Percentiles rank a stretch among this genome's conserved stretches.
These are phyloP conservation scores for Trichoderma koningiopsis DNA, from an alignment of 2,329 filamentous ascomycete genomes.

Conservation along the genomic window DNA sequence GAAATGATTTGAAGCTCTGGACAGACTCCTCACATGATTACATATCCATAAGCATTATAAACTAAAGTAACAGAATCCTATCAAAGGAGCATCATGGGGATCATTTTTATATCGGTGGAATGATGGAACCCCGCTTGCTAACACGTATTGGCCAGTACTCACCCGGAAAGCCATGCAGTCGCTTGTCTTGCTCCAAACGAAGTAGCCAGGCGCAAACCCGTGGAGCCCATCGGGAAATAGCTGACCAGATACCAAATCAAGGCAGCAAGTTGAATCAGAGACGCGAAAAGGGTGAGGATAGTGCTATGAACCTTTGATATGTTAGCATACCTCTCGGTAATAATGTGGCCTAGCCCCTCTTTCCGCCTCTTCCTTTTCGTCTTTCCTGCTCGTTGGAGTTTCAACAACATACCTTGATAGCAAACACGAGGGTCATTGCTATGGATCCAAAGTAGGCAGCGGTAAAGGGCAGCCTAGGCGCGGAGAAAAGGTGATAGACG, in stretches of 20 bases:
- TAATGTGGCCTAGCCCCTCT: too few relatives aligned
- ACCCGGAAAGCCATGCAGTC: conserved; percentile 85
- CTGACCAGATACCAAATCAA: conserved; percentile 92
- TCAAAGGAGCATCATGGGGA: not conserved
- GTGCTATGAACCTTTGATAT: conserved; percentile 72
- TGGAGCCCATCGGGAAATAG: conserved; percentile 97
- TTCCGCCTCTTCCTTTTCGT: not conserved
- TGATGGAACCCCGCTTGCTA: not conserved
- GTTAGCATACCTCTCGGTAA: conserved; percentile 7
- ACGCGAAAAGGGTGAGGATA: conserved; percentile 80
- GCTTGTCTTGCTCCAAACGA: conserved; percentile 83
- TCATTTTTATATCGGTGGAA: not conserved
- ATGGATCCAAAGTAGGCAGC: conserved; percentile 95
- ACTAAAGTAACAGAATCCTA: not conserved
- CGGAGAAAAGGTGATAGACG: conserved; percentile 79
- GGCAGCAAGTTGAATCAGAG: conserved; percentile 79
- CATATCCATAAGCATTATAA: conserved; percentile 3
- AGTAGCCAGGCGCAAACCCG: conserved; percentile 81
- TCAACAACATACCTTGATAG: conserved; percentile 81
- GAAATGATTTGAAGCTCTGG: not conserved
- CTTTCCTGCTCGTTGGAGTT: not conserved
- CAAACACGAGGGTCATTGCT: conserved; percentile 84
- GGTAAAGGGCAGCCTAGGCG: conserved; percentile 85
- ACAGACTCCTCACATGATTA: not conserved
- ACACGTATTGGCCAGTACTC: conserved; percentile 17